These are phyloP conservation scores for Ramaria sp. DNA, from an alignment of 768 basidiomycete genomes.

Conservation along the genomic window DNA sequence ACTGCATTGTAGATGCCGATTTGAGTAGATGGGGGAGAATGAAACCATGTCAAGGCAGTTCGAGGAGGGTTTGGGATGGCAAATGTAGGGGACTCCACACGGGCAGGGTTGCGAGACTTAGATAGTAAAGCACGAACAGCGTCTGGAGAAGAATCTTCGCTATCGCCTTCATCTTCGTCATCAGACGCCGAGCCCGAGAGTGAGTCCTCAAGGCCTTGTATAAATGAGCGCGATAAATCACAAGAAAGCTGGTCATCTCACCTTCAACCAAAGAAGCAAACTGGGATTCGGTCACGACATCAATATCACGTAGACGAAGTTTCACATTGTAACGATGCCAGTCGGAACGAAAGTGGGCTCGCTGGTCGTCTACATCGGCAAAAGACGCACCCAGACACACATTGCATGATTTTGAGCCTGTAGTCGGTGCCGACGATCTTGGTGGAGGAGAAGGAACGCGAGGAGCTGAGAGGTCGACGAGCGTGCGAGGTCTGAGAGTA, in stretches of 20 bases:
- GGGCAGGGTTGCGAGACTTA: conserved; percentile 38
- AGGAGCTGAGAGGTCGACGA: conserved; percentile 30
- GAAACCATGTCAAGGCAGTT: conserved; percentile 84
- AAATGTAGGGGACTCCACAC: conserved; percentile 37
- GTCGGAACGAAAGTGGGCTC: conserved; percentile 82
- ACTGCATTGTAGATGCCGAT: conserved; percentile 78
- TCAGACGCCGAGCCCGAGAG: conserved; percentile 87
- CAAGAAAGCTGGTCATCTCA: conserved; percentile 23
- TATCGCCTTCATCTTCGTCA: conserved; percentile 31
- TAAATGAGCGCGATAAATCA: not conserved
- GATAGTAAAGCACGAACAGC: conserved; percentile 57
- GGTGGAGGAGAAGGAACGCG: conserved; percentile 14
- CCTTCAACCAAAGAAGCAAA: conserved; percentile 79
- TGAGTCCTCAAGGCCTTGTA: conserved; percentile 67
- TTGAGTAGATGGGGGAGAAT: conserved; percentile 78
- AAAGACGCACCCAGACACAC: conserved; percentile 65
- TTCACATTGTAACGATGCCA: conserved; percentile 99
- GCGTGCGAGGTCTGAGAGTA: conserved; percentile 56
- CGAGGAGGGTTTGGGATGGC: conserved; percentile 31
- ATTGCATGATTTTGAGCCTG: conserved; percentile 50
- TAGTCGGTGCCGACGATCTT: conserved; percentile 21
- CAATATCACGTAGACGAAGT: conserved; percentile 52
- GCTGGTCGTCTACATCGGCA: conserved; percentile 66
- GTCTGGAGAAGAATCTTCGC: conserved; percentile 42
- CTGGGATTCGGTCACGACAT: conserved; percentile 52